Evolutionary conservation across 1,139 yeast species (phyloP), one percentile per base, ranked within the genome.

Genomic region (Taiozyma sp.): DNA sequence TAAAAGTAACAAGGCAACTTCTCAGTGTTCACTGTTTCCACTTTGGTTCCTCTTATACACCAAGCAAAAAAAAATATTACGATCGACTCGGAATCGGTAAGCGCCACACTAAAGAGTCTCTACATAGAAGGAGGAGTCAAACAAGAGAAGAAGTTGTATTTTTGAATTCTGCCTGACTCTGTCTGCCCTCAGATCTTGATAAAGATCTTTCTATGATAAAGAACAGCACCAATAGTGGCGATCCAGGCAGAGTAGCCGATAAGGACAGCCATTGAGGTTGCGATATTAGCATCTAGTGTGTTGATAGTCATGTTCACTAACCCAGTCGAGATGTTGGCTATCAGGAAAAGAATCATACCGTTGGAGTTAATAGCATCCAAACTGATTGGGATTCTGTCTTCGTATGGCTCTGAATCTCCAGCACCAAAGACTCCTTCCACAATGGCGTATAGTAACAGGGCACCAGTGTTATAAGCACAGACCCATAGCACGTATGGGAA

Each of bases 401-500:
- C 59, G 48, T 70, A 69, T 39, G 56, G 47, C 14, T 54, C 58
- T 22, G 41, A 38, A 27, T 56, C 53, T 1, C 56, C 51, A 29
- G 55, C 56, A 0, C 59, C 47, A 43, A 66, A 55, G 1, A 65
- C 3, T 29, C 57, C 63, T 47, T 70, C 72, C n/a, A 81, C 70
- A 23, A 77, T 50, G 40, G 80, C 75, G 64, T 80, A 85, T 2
- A 79, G 66, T n/a, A 80, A 67, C 29, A 89, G 64, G 51, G 78
- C 79, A 2, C 81, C 77, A 2, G 89, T 70, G 66, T 92, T 93
- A 70, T 84, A 91, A 0, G 95, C 79, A n/a, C 84, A 85, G 2
- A 88, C 91, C 96, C 96, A 89, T 23, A 87, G 65, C 5, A 90
- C 87, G 60, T 93, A 93, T 0, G 96, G 84, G 14, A 89, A 69